Conservation (phyloP, 345 rosid genomes). For the Alliaria petiolata region DNA sequence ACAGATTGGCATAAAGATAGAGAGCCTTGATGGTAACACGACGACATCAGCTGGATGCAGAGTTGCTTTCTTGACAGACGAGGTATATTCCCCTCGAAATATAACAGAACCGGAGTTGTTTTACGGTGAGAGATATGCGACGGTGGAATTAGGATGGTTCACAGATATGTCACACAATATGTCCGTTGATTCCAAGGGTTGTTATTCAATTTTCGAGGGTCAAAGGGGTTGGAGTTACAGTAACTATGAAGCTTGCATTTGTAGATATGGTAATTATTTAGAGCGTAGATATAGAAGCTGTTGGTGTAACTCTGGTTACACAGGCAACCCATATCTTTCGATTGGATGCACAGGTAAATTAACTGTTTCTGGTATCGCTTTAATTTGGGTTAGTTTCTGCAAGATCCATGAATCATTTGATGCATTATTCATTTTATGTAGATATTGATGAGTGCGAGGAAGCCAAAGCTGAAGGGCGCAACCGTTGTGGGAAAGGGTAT, state of each 20-base stretch:
- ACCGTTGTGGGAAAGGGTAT: not conserved
- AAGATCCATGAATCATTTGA: not conserved
- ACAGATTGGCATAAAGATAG: slow-evolving; percentile 9
- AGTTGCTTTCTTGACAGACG: slow-evolving; percentile 26
- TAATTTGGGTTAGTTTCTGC: not conserved
- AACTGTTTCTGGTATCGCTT: not conserved
- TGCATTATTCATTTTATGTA: not conserved
- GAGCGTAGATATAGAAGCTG: slow-evolving; percentile 20
- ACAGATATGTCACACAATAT: not conserved
- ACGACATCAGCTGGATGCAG: slow-evolving; percentile 5
- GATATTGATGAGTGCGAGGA: slow-evolving; percentile 19
- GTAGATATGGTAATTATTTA: slow-evolving; percentile 15
- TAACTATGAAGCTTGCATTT: slow-evolving; percentile 2
- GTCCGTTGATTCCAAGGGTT: not conserved
- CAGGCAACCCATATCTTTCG: slow-evolving; percentile 37
- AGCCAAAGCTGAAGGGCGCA: not conserved
- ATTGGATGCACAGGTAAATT: slow-evolving; percentile 33
- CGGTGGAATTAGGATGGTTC: slow-evolving; percentile 22
- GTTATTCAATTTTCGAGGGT: not conserved
- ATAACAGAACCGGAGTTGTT: slow-evolving; percentile 9
- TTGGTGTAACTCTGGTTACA: slow-evolving; percentile 29
- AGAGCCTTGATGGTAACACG: slow-evolving; percentile 15
- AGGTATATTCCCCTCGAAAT: slow-evolving; percentile 10
- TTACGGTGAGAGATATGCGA: slow-evolving; percentile 7
- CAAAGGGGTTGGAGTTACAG: not conserved